Evolutionary conservation across 495 filamentous ascomycete genomes (phyloP), one percentile per base, ranked within the genome.

Genomic region (Penicillium desertorum): DNA sequence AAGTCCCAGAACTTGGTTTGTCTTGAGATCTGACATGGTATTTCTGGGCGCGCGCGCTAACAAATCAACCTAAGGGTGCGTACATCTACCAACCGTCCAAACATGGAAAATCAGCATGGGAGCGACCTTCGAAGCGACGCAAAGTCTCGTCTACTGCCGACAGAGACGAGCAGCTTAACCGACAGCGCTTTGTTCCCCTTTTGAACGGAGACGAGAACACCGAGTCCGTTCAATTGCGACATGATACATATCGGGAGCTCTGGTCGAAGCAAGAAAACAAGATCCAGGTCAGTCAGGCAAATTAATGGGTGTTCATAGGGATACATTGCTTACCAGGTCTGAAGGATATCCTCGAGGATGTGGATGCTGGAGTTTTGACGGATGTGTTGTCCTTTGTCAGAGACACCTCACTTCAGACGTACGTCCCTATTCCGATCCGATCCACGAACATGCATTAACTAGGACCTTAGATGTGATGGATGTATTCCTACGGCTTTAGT

Each of bases 401-500:
- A 39, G 71, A 74, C 5, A 78, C 76, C n/a, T 77, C 79, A 5
- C 66, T 71, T 19, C 66, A 78, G 50, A 72, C 74, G 73, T 78
- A 72, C 61, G 69, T 56, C 23, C 45, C 29, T 25, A 42, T 39
- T 19, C 25, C 42, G 5, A 48, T 17, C 25, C 44, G 10, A 34
- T 27, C 37, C 25, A 20, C 19, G 44, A n/a, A 23, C 37, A n/a
- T 4, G 37, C 25, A 54, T 54, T 72, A 53, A 69, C 61, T 49
- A 41, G 42, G 51, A 7, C 32, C 58, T 3, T 56, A 77, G 76
- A 50, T 77, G 69, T 44, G 67, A 74, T 57, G 76, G 74, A 22
- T 82, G 76, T 63, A 86, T 96, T 25, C 89, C 91, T 0, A 86
- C 90, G 5, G 92, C 82, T 14, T 83, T 97, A 54, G 83, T 98